phyloP scores from a whole-genome alignment of 441 rosid species.

The Gossypium gossypioides region DNA sequence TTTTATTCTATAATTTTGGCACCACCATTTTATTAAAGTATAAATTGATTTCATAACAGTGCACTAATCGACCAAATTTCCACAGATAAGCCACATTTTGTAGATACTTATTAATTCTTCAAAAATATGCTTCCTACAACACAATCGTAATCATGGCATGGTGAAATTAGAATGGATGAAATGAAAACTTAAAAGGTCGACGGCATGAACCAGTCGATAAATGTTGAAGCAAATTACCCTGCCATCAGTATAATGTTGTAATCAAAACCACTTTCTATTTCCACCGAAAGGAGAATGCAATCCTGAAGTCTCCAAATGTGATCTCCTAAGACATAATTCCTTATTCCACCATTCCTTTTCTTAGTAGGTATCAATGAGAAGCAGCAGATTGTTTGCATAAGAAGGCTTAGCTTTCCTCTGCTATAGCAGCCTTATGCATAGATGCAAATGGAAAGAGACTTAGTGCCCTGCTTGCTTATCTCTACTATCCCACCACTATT shows the following conservation, averaged over 20 bases:
- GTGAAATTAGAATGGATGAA: not conserved
- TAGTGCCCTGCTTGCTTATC: conserved; percentile 35
- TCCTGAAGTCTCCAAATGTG: conserved; percentile 44
- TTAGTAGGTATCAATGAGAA: conserved; percentile 45
- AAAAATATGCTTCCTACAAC: not conserved
- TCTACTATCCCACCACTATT: conserved; percentile 41
- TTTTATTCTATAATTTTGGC: no score
- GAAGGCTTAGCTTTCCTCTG: conserved; percentile 45
- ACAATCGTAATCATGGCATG: not conserved
- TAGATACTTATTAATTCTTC: not conserved
- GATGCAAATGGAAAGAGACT: conserved; percentile 48
- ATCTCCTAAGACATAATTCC: conserved; percentile 27
- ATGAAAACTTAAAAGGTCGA: conserved; percentile 10
- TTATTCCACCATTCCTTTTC: conserved; percentile 34
- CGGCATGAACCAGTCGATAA: conserved; percentile 36
- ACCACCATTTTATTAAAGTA: not conserved
- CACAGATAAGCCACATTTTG: not conserved
- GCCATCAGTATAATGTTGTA: conserved; percentile 49
- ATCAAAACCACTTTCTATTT: conserved; percentile 45
- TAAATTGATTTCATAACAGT: not conserved
- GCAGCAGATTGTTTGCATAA: conserved; percentile 41
- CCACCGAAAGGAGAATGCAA: conserved; percentile 54
- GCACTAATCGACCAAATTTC: not conserved
- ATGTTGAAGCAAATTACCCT: conserved; percentile 44
- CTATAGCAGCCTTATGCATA: conserved; percentile 42